Percentiles rank a stretch among this genome's conserved stretches.
phyloP scores from a whole-genome alignment of 192 early-diverging fungal species.

The Physocladia obscura region DNA sequence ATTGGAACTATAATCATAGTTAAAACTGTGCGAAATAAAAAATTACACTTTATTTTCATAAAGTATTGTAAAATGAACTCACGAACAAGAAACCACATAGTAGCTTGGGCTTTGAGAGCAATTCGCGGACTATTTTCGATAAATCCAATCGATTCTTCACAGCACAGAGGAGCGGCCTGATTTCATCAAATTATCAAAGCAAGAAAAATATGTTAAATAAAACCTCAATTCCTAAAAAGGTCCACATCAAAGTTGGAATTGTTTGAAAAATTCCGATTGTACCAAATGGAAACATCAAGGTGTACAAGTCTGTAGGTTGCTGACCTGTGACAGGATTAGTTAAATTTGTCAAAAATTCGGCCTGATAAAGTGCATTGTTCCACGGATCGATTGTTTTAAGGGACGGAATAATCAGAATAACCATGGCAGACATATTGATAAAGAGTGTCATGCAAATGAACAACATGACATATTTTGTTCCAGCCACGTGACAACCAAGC shows the following conservation, averaged over 20 bases:
- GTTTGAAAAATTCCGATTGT: not conserved
- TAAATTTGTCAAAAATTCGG: not conserved
- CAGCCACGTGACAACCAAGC: not conserved
- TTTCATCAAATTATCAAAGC: not conserved
- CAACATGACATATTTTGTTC: not conserved
- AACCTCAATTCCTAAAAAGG: conserved; percentile 5
- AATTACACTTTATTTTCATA: not conserved
- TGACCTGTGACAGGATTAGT: not conserved
- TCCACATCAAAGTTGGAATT: conserved; percentile 10
- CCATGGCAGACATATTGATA: conserved; percentile 1
- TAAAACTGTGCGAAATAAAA: not conserved
- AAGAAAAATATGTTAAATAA: no score
- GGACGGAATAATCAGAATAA: not conserved
- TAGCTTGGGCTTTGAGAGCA: not conserved
- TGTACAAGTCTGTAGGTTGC: not conserved
- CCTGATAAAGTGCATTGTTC: not conserved
- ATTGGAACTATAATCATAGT: not conserved
- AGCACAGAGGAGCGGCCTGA: conserved; percentile 1
- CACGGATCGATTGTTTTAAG: not conserved
- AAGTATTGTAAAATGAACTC: not conserved
- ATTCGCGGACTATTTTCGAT: not conserved
- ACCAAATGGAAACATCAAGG: conserved; percentile 8
- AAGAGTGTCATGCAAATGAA: not conserved
- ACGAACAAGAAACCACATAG: not conserved
- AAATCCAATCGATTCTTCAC: not conserved